These are phyloP conservation scores for Bacidia rubella DNA, from an alignment of 495 filamentous ascomycete species.

Conservation along the genomic window DNA sequence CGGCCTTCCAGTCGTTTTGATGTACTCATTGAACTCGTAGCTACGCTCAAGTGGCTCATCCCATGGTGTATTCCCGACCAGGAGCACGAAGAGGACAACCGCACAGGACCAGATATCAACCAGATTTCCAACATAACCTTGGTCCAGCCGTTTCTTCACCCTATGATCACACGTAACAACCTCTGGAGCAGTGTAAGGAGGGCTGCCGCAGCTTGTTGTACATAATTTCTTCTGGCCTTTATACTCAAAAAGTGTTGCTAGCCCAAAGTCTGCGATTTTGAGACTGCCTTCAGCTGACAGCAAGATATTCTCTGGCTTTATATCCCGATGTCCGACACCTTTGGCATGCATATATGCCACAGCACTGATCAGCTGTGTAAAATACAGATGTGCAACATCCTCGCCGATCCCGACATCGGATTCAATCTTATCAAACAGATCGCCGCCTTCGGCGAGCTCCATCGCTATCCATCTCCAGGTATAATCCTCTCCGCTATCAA, in stretches of 20 bases:
- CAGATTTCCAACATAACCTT: slow-evolving; percentile 67
- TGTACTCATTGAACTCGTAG: slow-evolving; percentile 76
- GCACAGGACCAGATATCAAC: slow-evolving; percentile 97
- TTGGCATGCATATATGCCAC: slow-evolving; percentile 92
- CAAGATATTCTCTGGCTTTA: slow-evolving; percentile 85
- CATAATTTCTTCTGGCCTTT: slow-evolving; percentile 67
- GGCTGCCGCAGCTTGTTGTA: slow-evolving; percentile 84
- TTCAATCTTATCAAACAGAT: slow-evolving; percentile 99
- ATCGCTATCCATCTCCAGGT: slow-evolving; percentile 98
- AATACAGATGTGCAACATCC: slow-evolving; percentile 93
- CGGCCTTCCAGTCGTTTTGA: slow-evolving; percentile 62
- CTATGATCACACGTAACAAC: slow-evolving; percentile 46
- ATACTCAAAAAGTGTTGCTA: slow-evolving; percentile 86
- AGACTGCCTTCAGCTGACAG: slow-evolving; percentile 70
- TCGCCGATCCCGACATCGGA: slow-evolving; percentile 84
- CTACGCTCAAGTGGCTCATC: slow-evolving; percentile 73
- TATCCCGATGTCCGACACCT: slow-evolving; percentile 76
- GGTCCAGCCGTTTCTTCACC: slow-evolving; percentile 33
- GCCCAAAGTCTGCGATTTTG: slow-evolving; percentile 94
- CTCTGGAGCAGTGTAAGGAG: slow-evolving; percentile 94
- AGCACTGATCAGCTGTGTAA: slow-evolving; percentile 77
- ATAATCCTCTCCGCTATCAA: slow-evolving; percentile 69
- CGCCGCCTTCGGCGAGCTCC: slow-evolving; percentile 90
- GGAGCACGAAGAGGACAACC: slow-evolving; percentile 86
- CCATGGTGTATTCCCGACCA: slow-evolving; percentile 97